Base-by-base conservation (phyloP, 495 filamentous ascomycete species). In the Penicillium herquei region DNA sequence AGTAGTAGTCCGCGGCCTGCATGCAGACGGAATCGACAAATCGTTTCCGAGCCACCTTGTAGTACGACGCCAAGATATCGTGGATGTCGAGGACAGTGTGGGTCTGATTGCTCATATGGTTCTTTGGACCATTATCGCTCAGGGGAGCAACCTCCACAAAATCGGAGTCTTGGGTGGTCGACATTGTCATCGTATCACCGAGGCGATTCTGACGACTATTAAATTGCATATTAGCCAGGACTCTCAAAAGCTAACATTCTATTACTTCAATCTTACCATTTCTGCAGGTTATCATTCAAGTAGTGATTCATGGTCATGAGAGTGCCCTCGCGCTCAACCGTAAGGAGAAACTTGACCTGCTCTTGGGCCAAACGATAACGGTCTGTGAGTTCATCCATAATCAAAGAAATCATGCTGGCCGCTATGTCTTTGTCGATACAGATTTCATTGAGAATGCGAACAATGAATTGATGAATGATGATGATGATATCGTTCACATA, bases 31-130 rank as follows among this genome's bases (percentile, higher is more conserved):
- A 73, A 51, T 87, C 84, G 8, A 84, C 72, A 47, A 87, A 85
- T 1, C 79, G 70, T 51, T 80, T 81, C 16, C 59, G 67, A 0
- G 82, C 75, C 0, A 87, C 81, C 41, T 80, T 79, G 69, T 88
- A 87, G 62, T 88, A 88, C 2, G 77, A 68, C 43, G 77, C 51
- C 1, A 87, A 65, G 13, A 80, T 77, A 54, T 87, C 81, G 44
- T 87, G 81, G 7, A 88, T 74, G 0, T 83, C 75, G 43, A 78
- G 67, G 7, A 75, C 58, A 3, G 70, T 70, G n/a, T 80, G 69
- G 0, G 79, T 66, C 0, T 54, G 50, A 52, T 84, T 87, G 55
- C 64, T 72, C 63, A 77, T 78, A 26, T 64, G 34, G 6, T 61
- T 6, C 1, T 42, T 42, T 11, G 47, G 7, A n/a, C 1, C 33